Evolutionary conservation across 2,329 filamentous ascomycete species (phyloP).

Genomic region (Fusarium keratoplasticum): DNA sequence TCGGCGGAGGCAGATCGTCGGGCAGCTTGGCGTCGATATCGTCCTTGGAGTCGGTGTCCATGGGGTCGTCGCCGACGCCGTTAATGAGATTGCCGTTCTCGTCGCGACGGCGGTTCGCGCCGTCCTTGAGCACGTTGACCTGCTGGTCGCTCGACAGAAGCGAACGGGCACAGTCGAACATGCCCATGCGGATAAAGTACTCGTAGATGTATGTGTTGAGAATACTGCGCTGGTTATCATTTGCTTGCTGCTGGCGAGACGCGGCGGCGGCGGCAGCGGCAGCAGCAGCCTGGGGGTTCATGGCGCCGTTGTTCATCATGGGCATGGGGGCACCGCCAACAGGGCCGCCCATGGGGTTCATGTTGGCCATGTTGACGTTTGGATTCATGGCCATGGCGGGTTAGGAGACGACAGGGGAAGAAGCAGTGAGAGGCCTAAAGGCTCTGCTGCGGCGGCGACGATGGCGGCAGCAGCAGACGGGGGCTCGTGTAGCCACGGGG

Average conservation of each 20-base stretch:
- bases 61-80: constrained; percentile 77
- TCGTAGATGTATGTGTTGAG: constrained; percentile 93
- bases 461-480: constrained; percentile 34
- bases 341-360: constrained; percentile 76
- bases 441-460: constrained; percentile 38
- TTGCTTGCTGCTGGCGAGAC: constrained; percentile 55
- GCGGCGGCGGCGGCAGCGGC: constrained; percentile 48
- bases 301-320: constrained; percentile 73
- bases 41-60: constrained; percentile 88
- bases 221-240: constrained; percentile 63
- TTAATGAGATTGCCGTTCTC: constrained; percentile 76
- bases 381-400: constrained; percentile 63
- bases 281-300: constrained; percentile 50
- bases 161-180: constrained; percentile 85
- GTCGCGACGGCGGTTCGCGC: constrained; percentile 74
- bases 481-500: constrained; percentile 48
- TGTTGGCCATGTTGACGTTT: constrained; percentile 74
- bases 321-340: constrained; percentile 70
- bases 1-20: constrained; percentile 82
- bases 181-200: constrained; percentile 87
- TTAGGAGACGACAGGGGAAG: constrained; percentile 33
- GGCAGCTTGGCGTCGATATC: constrained; percentile 79
- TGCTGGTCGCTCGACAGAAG: constrained; percentile 75
- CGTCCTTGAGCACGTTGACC: constrained; percentile 75
- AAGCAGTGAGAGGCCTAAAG: constrained; percentile 35